Conservation (phyloP, 2,329 filamentous ascomycete species). For the Venturia carpophila region DNA sequence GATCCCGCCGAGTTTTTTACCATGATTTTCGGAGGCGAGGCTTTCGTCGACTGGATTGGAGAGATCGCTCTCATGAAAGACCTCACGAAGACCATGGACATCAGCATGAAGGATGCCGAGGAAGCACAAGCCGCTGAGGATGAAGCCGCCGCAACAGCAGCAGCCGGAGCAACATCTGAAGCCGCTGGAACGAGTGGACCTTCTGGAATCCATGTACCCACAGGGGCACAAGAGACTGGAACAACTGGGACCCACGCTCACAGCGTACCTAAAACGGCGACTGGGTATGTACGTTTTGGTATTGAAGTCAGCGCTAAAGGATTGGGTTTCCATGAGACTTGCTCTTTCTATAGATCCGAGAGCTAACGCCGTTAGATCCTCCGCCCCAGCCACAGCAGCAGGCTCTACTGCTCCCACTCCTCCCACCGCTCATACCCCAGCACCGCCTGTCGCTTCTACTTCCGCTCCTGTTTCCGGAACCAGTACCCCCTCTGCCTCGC, state of each 20-base stretch:
- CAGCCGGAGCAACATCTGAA: slow-evolving; percentile 45
- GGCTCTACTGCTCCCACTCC: neutral
- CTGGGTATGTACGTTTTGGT: neutral
- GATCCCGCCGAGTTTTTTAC: slow-evolving; percentile 97
- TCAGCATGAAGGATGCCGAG: slow-evolving; percentile 75
- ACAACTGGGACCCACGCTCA: slow-evolving; percentile 19
- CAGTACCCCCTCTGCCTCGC: slow-evolving; percentile 30
- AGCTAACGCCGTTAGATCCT: neutral
- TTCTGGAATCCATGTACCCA: slow-evolving; percentile 19
- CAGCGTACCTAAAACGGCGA: neutral
- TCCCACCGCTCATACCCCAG: neutral
- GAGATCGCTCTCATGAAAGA: slow-evolving; percentile 99
- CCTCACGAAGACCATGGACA: slow-evolving; percentile 95
- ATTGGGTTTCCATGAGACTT: neutral
- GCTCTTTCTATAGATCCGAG: neutral
- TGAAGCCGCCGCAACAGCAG: slow-evolving; percentile 28
- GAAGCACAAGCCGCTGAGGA: slow-evolving; percentile 66
- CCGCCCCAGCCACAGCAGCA: neutral
- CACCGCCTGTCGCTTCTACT: slow-evolving; percentile 14
- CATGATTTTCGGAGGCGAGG: slow-evolving; percentile 95
- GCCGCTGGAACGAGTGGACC: slow-evolving; percentile 20
- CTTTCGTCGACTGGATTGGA: slow-evolving; percentile 91
- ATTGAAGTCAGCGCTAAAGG: neutral
- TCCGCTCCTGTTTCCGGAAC: slow-evolving; percentile 21
- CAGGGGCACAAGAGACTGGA: slow-evolving; percentile 22